Evolutionary conservation across 2,329 filamentous ascomycete species (phyloP).

Genomic region (Penicillium frequentans): DNA sequence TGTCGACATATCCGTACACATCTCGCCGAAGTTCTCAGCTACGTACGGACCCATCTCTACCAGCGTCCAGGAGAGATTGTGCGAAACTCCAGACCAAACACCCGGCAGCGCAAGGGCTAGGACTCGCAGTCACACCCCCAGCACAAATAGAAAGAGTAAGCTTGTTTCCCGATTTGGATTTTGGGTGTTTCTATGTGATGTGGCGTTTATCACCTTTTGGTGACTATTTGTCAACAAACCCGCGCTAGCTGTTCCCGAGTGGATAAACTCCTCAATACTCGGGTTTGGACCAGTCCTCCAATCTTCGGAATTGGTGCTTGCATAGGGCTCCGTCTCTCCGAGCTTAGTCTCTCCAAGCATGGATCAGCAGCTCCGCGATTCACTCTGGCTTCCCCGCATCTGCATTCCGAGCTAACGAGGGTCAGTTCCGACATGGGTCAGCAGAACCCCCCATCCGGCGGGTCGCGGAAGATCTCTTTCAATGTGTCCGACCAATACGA

Average conservation of each 20-base stretch:
- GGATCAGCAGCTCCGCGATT: not conserved
- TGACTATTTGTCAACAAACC: not conserved
- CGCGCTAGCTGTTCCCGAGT: not conserved
- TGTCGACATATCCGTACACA: not conserved
- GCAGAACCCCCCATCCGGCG: constrained; percentile 50
- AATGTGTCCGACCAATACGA: constrained; percentile 99
- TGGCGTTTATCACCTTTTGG: not conserved
- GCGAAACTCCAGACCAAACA: not conserved
- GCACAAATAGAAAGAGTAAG: not conserved
- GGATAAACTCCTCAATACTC: not conserved
- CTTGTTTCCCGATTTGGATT: not conserved
- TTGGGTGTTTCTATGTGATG: not conserved
- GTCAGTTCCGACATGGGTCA: constrained; percentile 39
- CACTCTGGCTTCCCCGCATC: not conserved
- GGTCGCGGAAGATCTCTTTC: constrained; percentile 93
- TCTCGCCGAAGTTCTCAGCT: not conserved
- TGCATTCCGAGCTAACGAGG: constrained; percentile 11
- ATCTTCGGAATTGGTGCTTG: not conserved
- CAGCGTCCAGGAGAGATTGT: not conserved
- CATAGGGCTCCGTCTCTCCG: not conserved
- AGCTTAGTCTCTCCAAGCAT: not conserved
- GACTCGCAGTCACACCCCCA: not conserved
- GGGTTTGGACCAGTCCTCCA: not conserved
- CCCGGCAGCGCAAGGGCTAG: not conserved
- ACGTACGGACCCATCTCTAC: not conserved